Evolutionary conservation across 2,329 filamentous ascomycete species (phyloP).

Genomic region (Aureobasidium musti): DNA sequence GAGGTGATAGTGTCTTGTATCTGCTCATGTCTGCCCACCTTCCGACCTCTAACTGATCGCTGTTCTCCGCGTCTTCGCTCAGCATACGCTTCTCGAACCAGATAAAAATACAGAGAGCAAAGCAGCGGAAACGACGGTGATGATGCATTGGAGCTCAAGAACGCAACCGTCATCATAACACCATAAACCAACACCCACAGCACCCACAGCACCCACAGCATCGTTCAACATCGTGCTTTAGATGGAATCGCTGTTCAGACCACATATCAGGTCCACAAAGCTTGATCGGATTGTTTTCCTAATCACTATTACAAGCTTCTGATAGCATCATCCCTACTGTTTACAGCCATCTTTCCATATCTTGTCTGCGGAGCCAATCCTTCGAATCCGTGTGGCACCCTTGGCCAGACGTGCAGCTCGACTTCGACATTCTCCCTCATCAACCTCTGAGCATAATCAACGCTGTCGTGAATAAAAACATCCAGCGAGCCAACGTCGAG

Average conservation of each 20-base stretch:
- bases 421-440: conserved; percentile 47
- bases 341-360: conserved; percentile 20
- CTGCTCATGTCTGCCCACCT: neutral
- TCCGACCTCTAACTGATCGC: neutral
- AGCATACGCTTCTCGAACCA: neutral
- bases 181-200: neutral
- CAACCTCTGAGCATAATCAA: conserved; percentile 47
- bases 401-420: conserved; percentile 51
- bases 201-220: neutral
- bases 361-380: conserved; percentile 32
- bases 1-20: neutral
- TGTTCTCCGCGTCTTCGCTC: neutral
- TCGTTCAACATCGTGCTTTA: neutral
- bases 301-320: conserved; percentile 17
- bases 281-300: neutral
- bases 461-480: conserved; percentile 48
- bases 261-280: neutral
- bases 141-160: neutral
- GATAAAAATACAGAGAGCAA: neutral
- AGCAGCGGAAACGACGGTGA: neutral
- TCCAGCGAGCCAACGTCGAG: conserved; percentile 51
- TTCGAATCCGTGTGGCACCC: conserved; percentile 48
- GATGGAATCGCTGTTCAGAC: neutral
- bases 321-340: conserved; percentile 21
- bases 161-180: neutral